These are phyloP conservation scores for Alloteropsis semialata DNA, from an alignment of 176 grass and related monocot genomes.

Conservation along the genomic window DNA sequence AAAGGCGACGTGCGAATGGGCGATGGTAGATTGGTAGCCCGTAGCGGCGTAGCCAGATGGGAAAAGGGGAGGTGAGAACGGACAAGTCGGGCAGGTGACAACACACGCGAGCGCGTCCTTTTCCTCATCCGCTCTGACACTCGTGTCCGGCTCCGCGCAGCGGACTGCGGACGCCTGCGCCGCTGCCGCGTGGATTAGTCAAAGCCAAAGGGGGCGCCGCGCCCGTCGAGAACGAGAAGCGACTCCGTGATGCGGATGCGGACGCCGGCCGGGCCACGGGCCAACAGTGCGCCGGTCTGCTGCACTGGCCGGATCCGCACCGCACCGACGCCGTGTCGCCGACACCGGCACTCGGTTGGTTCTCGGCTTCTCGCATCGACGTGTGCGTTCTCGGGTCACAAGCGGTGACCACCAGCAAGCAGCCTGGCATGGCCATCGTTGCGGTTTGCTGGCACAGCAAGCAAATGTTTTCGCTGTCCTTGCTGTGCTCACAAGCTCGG, in stretches of 20 bases:
- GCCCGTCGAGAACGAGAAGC: background rate
- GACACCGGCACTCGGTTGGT: background rate
- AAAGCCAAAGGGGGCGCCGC: background rate
- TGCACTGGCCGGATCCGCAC: background rate
- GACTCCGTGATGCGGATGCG: slow-evolving; percentile 1
- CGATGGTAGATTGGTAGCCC: background rate
- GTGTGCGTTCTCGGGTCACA: too few relatives aligned
- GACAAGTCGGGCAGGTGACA: background rate
- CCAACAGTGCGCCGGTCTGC: background rate
- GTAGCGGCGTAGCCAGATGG: too few relatives aligned
- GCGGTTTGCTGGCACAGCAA: slow-evolving; percentile 5
- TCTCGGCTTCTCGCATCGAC: background rate
- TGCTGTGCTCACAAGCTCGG: background rate
- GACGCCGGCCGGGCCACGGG: slow-evolving; percentile 21
- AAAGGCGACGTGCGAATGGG: background rate
- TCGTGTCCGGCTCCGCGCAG: background rate
- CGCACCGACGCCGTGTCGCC: slow-evolving; percentile 25
- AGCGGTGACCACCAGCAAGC: too few relatives aligned
- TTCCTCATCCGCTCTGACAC: slow-evolving; percentile 10
- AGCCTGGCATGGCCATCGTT: too few relatives aligned
- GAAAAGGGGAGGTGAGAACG: too few relatives aligned
- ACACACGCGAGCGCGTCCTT: background rate
- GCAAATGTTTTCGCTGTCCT: slow-evolving; percentile 1
- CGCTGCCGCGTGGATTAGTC: background rate
- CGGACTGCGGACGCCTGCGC: too few relatives aligned